Percentiles rank a stretch among this genome's conserved stretches.
Evolutionary conservation across 1,284 basidiomycete genomes (phyloP).

Genomic region (Sanghuangporus baumii): DNA sequence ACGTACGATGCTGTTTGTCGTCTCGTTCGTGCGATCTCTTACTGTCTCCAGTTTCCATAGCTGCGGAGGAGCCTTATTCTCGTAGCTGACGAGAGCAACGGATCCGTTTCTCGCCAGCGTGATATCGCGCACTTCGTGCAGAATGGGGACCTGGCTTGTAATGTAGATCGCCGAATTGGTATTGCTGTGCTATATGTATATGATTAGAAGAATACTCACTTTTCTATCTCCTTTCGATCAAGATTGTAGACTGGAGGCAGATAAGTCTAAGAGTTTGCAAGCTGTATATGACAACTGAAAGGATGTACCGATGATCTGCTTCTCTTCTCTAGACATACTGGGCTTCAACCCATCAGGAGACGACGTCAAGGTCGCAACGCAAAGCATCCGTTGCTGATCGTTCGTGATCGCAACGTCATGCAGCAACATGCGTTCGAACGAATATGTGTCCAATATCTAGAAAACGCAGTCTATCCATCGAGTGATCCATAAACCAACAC

Average conservation of each 20-base stretch:
- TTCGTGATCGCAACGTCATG: constrained; percentile 72
- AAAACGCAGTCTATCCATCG: background rate
- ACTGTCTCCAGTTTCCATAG: constrained; percentile 70
- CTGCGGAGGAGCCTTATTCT: constrained; percentile 74
- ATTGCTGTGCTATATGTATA: background rate
- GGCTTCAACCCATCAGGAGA: constrained; percentile 63
- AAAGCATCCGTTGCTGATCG: constrained; percentile 58
- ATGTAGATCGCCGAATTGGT: background rate
- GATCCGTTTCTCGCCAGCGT: constrained; percentile 56
- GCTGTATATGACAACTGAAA: background rate
- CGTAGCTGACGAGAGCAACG: constrained; percentile 65
- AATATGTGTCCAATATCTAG: constrained; percentile 33
- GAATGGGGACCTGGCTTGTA: constrained; percentile 65
- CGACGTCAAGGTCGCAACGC: constrained; percentile 61
- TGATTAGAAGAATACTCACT: constrained; percentile 36
- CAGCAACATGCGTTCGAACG: constrained; percentile 60
- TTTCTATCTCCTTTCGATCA: constrained; percentile 56
- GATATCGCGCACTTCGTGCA: constrained; percentile 73
- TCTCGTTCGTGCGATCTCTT: constrained; percentile 40
- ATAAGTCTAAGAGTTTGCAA: background rate
- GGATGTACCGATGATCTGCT: constrained; percentile 63
- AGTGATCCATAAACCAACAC: too few species aligned
- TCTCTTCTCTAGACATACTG: constrained; percentile 69
- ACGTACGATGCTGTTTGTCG: constrained; percentile 34
- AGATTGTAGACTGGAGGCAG: constrained; percentile 59